phyloP scores from a whole-genome alignment of 805 yeast species.

The Starmerella kuoi region DNA sequence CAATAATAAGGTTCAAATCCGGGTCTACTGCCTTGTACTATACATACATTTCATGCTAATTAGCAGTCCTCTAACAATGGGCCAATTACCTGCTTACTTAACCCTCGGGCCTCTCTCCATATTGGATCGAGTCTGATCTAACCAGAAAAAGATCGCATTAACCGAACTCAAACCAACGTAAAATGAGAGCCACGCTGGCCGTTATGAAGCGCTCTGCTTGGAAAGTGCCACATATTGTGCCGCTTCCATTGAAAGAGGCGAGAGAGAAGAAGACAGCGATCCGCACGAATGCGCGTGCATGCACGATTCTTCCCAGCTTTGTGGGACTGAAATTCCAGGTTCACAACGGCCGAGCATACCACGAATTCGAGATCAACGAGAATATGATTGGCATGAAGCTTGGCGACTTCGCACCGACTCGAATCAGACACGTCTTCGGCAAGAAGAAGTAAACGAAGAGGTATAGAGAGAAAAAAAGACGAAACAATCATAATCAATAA shows the following conservation, averaged over 20 bases:
- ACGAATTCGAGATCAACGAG: constrained; percentile 72
- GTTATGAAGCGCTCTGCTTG: constrained; percentile 33
- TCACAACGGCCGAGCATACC: constrained; percentile 92
- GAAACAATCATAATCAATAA: neutral
- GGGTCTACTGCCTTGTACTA: no score
- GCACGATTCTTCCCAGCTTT: constrained; percentile 90
- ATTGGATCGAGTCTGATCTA: no score
- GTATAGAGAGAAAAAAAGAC: neutral
- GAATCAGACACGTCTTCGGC: constrained; percentile 76
- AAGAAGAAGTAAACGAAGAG: constrained; percentile 25
- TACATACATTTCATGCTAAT: no score
- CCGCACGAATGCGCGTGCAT: constrained; percentile 89
- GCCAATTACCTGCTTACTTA: no score
- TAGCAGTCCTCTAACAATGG: no score
- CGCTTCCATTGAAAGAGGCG: constrained; percentile 85
- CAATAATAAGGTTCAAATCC: no score
- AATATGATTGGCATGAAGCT: constrained; percentile 94
- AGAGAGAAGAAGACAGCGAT: constrained; percentile 69
- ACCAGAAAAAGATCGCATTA: no score
- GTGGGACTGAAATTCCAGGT: constrained; percentile 90
- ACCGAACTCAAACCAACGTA: neutral
- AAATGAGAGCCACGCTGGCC: constrained; percentile 28
- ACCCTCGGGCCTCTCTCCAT: no score
- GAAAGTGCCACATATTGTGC: constrained; percentile 79
- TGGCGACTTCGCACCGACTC: constrained; percentile 91